Percentiles rank a stretch among this genome's conserved stretches.
Conservation (phyloP, 2,329 filamentous ascomycete species). For the Lomentospora prolificans region DNA sequence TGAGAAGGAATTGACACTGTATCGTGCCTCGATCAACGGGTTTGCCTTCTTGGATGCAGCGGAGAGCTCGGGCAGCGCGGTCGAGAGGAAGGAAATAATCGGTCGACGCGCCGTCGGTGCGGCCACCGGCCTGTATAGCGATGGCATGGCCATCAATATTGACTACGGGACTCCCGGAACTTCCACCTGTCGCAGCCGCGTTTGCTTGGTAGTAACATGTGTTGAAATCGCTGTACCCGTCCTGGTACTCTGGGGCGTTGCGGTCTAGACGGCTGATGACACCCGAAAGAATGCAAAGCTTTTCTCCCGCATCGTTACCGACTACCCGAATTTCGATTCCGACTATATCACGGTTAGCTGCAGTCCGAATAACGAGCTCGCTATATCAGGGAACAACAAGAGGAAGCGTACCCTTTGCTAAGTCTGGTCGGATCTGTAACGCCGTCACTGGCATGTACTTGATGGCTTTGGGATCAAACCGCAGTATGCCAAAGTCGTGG, state of each 20-base stretch:
- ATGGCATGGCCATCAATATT: slow-evolving; percentile 90
- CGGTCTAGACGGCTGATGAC: slow-evolving; percentile 93
- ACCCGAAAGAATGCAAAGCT: slow-evolving; percentile 93
- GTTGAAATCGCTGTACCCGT: slow-evolving; percentile 97
- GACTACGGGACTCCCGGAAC: slow-evolving; percentile 95
- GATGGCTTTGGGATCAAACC: slow-evolving; percentile 91
- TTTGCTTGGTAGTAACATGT: slow-evolving; percentile 95
- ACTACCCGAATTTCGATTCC: slow-evolving; percentile 94
- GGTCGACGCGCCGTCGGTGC: slow-evolving; percentile 89
- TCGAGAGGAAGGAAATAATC: slow-evolving; percentile 96
- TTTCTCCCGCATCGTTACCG: slow-evolving; percentile 96
- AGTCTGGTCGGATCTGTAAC: slow-evolving; percentile 71
- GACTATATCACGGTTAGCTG: slow-evolving; percentile 36
- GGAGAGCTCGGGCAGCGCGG: slow-evolving; percentile 74
- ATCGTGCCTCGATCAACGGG: slow-evolving; percentile 88
- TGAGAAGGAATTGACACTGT: slow-evolving; percentile 92
- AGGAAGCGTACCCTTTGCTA: slow-evolving; percentile 50
- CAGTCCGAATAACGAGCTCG: too few species aligned
- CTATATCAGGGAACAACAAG: background rate
- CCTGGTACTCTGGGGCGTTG: slow-evolving; percentile 95
- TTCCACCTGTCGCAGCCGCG: slow-evolving; percentile 90
- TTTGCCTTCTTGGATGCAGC: slow-evolving; percentile 69
- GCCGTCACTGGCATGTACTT: slow-evolving; percentile 91
- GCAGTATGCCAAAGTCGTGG: slow-evolving; percentile 94
- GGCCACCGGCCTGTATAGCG: slow-evolving; percentile 85